phyloP scores from a whole-genome alignment of 345 rosid genomes.

The Bretschneidera sinensis region DNA sequence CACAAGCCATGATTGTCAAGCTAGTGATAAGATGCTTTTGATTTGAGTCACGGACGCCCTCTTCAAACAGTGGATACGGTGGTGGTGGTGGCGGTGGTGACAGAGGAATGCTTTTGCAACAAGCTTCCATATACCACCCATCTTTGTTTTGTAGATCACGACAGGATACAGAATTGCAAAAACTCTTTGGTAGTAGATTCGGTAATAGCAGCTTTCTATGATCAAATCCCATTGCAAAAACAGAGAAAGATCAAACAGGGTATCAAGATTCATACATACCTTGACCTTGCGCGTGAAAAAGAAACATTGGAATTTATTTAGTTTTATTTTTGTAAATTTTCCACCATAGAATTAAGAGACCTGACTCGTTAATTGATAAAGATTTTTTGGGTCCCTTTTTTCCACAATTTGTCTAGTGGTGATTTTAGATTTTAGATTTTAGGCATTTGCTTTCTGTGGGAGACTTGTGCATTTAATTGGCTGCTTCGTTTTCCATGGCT shows the following conservation, averaged over 20 bases:
- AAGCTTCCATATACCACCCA: not conserved
- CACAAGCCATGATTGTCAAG: conserved; percentile 5
- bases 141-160: not conserved
- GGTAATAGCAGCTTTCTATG: not conserved
- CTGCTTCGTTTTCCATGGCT: conserved; percentile 2
- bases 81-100: not conserved
- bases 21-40: not conserved
- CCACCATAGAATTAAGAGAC: not conserved
- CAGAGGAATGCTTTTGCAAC: not conserved
- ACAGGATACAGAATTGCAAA: not conserved
- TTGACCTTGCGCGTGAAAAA: not conserved
- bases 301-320: not conserved
- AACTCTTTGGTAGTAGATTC: not conserved
- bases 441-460: not conserved
- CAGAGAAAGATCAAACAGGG: conserved; percentile 4
- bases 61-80: not conserved
- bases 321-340: not conserved
- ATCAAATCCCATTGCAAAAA: conserved; percentile 6
- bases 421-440: too few relatives aligned
- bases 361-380: not conserved
- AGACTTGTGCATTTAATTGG: conserved; percentile 20
- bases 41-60: too few relatives aligned
- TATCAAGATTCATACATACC: not conserved
- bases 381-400: not conserved
- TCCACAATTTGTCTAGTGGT: not conserved